Conservation (phyloP, 352 stramenopile genomes). For the Halophytophthora polymorphica region DNA sequence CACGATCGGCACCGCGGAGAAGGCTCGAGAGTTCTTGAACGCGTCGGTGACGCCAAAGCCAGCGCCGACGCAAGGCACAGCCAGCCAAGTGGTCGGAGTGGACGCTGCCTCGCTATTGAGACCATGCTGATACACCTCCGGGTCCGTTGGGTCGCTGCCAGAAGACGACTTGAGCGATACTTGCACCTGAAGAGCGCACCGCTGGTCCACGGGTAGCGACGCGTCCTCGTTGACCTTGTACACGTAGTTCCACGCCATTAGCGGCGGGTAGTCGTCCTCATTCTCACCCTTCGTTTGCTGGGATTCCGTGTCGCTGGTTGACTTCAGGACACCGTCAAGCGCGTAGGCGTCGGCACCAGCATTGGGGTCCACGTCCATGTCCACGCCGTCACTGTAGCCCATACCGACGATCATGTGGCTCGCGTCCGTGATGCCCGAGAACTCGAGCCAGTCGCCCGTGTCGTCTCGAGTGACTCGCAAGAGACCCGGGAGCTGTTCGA, state of each 20-base stretch:
- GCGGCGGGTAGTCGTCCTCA: slow-evolving; percentile 32
- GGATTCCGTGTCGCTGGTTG: slow-evolving; percentile 7
- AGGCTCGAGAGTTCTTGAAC: slow-evolving; percentile 22
- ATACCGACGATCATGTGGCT: slow-evolving; percentile 41
- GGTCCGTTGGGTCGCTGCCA: slow-evolving; percentile 9
- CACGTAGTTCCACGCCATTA: slow-evolving; percentile 37
- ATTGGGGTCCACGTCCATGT: slow-evolving; percentile 11
- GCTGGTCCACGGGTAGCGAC: slow-evolving; percentile 28
- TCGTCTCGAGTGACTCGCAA: slow-evolving; percentile 62
- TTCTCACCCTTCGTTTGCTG: slow-evolving; percentile 3
- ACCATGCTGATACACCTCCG: slow-evolving; percentile 13
- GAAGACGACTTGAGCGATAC: slow-evolving; percentile 13
- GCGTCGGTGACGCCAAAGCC: slow-evolving; percentile 51
- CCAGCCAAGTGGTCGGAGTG: slow-evolving; percentile 21
- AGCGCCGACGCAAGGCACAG: slow-evolving; percentile 59
- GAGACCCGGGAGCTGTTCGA: slow-evolving; percentile 55
- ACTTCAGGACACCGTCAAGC: slow-evolving; percentile 14
- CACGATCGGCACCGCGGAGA: slow-evolving; percentile 29
- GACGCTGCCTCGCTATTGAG: slow-evolving; percentile 7
- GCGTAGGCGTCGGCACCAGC: slow-evolving; percentile 25
- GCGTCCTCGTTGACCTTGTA: slow-evolving; percentile 36
- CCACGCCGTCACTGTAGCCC: slow-evolving; percentile 18
- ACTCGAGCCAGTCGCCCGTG: slow-evolving; percentile 70
- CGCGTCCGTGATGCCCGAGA: slow-evolving; percentile 41
- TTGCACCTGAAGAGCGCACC: slow-evolving; percentile 32